Conservation (phyloP, 768 basidiomycete species). For the Lactarius indigo region DNA sequence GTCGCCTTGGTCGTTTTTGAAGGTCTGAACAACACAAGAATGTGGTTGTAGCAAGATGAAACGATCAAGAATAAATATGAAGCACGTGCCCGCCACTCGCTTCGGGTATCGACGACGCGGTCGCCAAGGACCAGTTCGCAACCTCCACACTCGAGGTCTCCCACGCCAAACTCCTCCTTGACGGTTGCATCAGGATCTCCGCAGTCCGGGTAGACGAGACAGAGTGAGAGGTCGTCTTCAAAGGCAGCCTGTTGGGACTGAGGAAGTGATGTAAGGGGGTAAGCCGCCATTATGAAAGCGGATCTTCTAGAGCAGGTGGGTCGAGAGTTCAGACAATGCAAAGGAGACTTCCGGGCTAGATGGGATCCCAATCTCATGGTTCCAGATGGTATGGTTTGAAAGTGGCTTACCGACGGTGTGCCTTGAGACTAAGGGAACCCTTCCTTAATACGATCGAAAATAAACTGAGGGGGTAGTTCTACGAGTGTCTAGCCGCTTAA, state of each 20-base stretch:
- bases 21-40: slow-evolving; percentile 60
- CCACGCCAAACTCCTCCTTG: slow-evolving; percentile 95
- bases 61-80: slow-evolving; percentile 10
- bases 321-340: not conserved
- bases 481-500: too few relatives aligned
- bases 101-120: slow-evolving; percentile 93
- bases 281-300: slow-evolving; percentile 37
- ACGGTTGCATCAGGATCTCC: slow-evolving; percentile 90
- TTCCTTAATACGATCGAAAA: too few relatives aligned
- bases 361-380: not conserved
- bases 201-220: slow-evolving; percentile 94
- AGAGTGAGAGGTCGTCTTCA: slow-evolving; percentile 81
- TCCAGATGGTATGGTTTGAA: not conserved
- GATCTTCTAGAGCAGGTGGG: not conserved
- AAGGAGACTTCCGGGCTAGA: slow-evolving; percentile 1
- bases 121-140: slow-evolving; percentile 96
- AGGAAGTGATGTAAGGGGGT: slow-evolving; percentile 63
- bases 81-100: slow-evolving; percentile 90
- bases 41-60: slow-evolving; percentile 23
- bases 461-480: too few relatives aligned
- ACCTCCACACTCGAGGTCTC: slow-evolving; percentile 92
- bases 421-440: not conserved
- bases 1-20: slow-evolving; percentile 98
- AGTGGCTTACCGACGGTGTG: not conserved
- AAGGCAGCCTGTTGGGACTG: slow-evolving; percentile 57